Evolutionary conservation across 2,329 filamentous ascomycete species (phyloP).

Genomic region (Neoscytalidium dimidiatum): DNA sequence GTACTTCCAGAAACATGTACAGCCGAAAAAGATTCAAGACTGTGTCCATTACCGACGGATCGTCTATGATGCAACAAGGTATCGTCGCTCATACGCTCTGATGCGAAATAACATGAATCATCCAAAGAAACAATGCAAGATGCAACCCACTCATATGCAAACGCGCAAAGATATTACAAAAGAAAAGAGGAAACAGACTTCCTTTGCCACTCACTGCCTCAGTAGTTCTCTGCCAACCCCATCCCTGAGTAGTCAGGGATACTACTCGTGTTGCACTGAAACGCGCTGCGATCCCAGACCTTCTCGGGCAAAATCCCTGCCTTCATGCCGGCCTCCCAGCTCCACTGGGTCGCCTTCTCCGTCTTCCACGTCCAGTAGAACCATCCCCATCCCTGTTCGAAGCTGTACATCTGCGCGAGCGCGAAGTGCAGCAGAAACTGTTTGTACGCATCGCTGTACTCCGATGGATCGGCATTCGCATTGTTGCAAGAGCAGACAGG

Average conservation of each 20-base stretch:
- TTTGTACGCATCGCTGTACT: conserved; percentile 76
- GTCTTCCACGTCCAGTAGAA: conserved; percentile 99
- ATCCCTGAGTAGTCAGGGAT: conserved; percentile 43
- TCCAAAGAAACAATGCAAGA: neutral
- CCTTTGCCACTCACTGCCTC: too few species aligned
- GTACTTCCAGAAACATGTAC: too few species aligned
- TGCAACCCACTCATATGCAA: too few species aligned
- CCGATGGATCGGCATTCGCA: conserved; percentile 72
- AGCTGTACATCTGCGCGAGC: conserved; percentile 92
- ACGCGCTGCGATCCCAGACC: conserved; percentile 43
- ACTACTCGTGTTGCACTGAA: conserved; percentile 39
- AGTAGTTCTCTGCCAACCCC: conserved; percentile 50
- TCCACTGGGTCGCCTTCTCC: conserved; percentile 85
- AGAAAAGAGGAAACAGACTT: neutral
- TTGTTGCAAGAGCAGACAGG: conserved; percentile 68
- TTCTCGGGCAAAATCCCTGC: conserved; percentile 73
- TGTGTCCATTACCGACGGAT: neutral
- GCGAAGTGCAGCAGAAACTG: conserved; percentile 86
- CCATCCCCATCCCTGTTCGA: conserved; percentile 94
- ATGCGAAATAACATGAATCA: neutral
- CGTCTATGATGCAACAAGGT: neutral
- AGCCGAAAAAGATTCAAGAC: too few species aligned
- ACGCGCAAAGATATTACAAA: neutral
- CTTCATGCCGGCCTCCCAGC: conserved; percentile 76
- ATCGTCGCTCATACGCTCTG: neutral